Evolutionary conservation across 2,329 filamentous ascomycete species (phyloP), one percentile per base, ranked within the genome.

Genomic region (Talaromyces sp.): DNA sequence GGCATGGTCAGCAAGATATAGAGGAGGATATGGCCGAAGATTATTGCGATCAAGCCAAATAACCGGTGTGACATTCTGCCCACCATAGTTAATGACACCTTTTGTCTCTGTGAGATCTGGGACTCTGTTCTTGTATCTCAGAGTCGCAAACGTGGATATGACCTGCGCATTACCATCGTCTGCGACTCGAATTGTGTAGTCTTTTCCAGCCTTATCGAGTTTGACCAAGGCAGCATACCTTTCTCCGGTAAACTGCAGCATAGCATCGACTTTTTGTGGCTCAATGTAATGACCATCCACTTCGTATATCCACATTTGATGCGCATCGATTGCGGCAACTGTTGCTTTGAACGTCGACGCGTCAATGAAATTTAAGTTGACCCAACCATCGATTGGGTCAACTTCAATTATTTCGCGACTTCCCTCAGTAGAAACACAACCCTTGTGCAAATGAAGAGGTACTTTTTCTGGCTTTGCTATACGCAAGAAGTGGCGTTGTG

Each of bases 301-400:
- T 8, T 71, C 75, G 59, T 77, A 78, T 0, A 79, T 64, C 55
- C 68, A 73, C 66, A 78, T 66, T 12, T 70, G 69, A 62, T 78
- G 76, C 59, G 73, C 71, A 61, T 78, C 76, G 60, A 78, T 73
- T 5, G 74, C 69, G 7, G 76, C 79, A 71, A 64, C 84, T 66
- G 55, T 85, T 68, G 77, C 80, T 55, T 81, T 71, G 30, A 84
- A 78, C 57, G 80, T 77, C 56, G 81, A 76, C 2, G 81, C 75
- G n/a, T 78, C 81, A 61, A 87, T 79, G n/a, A 86, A 68, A 64
- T 86, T 81, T 14, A 87, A 72, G 7, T 83, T 82, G 0, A 81
- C 68, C 83, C 84, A 87, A 36, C 73, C 71, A n/a, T 72, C 68
- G 3, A 68, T 62, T 3, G 68, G 60, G 30, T 73, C 68, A 4